A percentile compares a stretch with the other conserved stretches of the same genome.
Evolutionary conservation across 2,329 filamentous ascomycete species (phyloP).

Genomic region (Beauveria caledonica): DNA sequence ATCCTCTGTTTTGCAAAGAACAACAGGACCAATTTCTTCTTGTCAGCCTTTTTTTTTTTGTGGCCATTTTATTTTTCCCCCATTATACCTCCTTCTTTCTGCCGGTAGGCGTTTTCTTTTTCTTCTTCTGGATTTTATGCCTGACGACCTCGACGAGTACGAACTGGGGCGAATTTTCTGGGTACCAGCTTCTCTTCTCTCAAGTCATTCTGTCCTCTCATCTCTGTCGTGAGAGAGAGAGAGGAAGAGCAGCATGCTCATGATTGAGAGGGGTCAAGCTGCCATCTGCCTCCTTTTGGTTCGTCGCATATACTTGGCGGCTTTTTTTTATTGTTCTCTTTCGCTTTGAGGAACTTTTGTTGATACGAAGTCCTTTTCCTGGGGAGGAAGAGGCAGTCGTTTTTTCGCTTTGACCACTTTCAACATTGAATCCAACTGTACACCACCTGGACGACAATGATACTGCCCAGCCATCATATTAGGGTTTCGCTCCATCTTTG

Average conservation of each 20-base stretch:
- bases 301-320: constrained; percentile 11
- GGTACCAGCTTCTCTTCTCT: not conserved
- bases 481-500: no score
- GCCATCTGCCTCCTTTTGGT: constrained; percentile 1
- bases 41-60: not conserved
- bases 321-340: not conserved
- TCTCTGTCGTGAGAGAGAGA: no score
- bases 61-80: not conserved
- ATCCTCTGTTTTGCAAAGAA: not conserved
- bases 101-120: constrained; percentile 6
- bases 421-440: not conserved
- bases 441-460: no score
- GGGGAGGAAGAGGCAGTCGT: not conserved
- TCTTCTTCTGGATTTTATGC: constrained; percentile 12
- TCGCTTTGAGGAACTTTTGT: not conserved
- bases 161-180: constrained; percentile 1
- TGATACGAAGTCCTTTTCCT: not conserved
- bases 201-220: no score
- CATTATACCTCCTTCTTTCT: constrained; percentile 3
- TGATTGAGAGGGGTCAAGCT: no score
- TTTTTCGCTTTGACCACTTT: not conserved
- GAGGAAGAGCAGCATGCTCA: no score
- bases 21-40: not conserved
- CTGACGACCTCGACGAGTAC: constrained; percentile 13
- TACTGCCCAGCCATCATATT: no score